Percentiles rank a stretch among this genome's conserved stretches.
phyloP scores from a whole-genome alignment of 371 early-diverging fungal species.

The Actinomucor elegans region DNA sequence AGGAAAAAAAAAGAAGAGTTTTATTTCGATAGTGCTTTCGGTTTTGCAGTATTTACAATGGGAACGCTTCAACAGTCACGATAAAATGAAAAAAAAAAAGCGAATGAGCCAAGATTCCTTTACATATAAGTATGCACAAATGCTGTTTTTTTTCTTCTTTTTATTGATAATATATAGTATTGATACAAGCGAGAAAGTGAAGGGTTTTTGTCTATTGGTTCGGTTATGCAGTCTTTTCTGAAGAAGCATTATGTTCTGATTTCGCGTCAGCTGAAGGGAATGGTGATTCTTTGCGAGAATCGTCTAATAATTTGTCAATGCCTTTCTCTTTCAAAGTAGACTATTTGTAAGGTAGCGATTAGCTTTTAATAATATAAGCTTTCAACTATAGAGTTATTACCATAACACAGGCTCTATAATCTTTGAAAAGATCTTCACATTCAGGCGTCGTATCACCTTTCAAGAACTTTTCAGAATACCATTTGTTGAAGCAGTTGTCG shows the following conservation, averaged over 20 bases:
- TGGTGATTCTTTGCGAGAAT: constrained; percentile 77
- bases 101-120: background rate
- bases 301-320: constrained; percentile 72
- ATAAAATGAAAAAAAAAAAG: background rate
- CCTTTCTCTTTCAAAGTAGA: constrained; percentile 76
- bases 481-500: constrained; percentile 91
- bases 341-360: constrained; percentile 32
- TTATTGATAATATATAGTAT: too few relatives aligned
- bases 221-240: constrained; percentile 4
- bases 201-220: too few relatives aligned
- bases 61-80: background rate
- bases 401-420: constrained; percentile 85
- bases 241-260: background rate
- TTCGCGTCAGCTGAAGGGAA: constrained; percentile 42
- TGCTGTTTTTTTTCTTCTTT: too few relatives aligned
- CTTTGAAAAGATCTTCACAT: constrained; percentile 84
- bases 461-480: constrained; percentile 94
- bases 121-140: too few relatives aligned
- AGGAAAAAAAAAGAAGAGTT: constrained; percentile 1
- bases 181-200: background rate
- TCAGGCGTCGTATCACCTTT: constrained; percentile 80
- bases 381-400: constrained; percentile 34
- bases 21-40: too few relatives aligned
- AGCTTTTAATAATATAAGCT: background rate
- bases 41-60: too few relatives aligned